Base-by-base conservation (phyloP, 1,284 basidiomycete genomes). In the Inonotus obliquus region DNA sequence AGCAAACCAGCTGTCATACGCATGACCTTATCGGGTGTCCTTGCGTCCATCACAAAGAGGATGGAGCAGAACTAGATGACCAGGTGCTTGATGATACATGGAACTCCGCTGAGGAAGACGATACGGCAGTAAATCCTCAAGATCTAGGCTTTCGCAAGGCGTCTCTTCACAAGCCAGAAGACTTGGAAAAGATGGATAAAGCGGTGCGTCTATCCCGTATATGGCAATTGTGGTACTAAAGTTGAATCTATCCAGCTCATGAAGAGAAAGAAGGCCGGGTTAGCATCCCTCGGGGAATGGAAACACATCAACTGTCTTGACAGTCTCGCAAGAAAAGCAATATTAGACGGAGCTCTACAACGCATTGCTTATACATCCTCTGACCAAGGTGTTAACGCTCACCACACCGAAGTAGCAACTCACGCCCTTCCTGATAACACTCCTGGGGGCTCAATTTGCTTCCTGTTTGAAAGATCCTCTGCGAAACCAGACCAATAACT, bases 271-370 rank as follows among this genome's bases (percentile, higher is more conserved):
- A 86, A 86, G 66, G 82, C 80, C 2, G 92, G 85, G 63, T 82
- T 98, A 13, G 90, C 91, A 1, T 83, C 91, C 1, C 79, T 98
- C 38, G 88, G 87, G 60, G 85, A 92, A 69, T 98, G 95, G 95
- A 87, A 81, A 17, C 96, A 98, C 70, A 85, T 95, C 70, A 87
- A 89, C 67, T 88, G 86, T 67, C 74, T 93, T 17, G 76, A 73
- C 53, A 66, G 73, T 13, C 72, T 74, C 17, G 76, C 80, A 2
- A 69, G 69, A 45, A 76, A 81, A 14, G 74, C 78, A 27, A 77
- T 92, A 52, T 79, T 83, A 49, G 90, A 92, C 69, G 39, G 56
- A 37, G 54, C 58, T 7, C 41, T 63, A 14, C 53, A 52, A 27
- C 35, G 54, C 25, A 57, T 60, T 10, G 25, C 53, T 44, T 59